phyloP scores from a whole-genome alignment of 257 asterid genomes.

The Lavandula angustifolia region DNA sequence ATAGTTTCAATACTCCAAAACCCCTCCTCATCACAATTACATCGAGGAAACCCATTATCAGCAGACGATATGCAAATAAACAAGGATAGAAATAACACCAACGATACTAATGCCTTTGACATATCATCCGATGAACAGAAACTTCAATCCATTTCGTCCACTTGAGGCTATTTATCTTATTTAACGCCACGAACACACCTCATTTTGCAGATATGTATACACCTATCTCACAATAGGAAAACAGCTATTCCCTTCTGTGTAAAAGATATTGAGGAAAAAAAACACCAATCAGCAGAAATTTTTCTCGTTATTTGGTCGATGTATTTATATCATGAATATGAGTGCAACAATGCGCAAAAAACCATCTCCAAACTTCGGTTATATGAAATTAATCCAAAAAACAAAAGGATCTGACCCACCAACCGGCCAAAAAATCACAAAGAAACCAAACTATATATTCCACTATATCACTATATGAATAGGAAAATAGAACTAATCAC shows the following conservation, averaged over 20 bases:
- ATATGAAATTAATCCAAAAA: constrained; percentile 19
- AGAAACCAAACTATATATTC: constrained; percentile 18
- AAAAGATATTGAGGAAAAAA: constrained; percentile 26
- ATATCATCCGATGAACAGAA: constrained; percentile 50
- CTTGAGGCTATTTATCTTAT: background rate
- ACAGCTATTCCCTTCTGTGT: constrained; percentile 30
- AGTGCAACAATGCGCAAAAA: constrained; percentile 11
- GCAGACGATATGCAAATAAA: constrained; percentile 45
- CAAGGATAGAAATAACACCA: constrained; percentile 47
- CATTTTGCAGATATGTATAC: constrained; percentile 20
- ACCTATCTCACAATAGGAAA: constrained; percentile 8
- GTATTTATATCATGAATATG: constrained; percentile 11
- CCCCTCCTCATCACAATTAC: constrained; percentile 82
- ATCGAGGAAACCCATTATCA: constrained; percentile 48
- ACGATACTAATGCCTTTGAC: constrained; percentile 51
- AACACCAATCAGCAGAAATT: constrained; percentile 9
- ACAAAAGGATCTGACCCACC: constrained; percentile 36
- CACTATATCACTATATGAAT: constrained; percentile 15
- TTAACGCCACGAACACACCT: constrained; percentile 23
- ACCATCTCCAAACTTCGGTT: constrained; percentile 2
- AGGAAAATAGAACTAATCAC: constrained; percentile 28
- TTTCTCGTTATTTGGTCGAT: constrained; percentile 1
- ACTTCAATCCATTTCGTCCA: constrained; percentile 38
- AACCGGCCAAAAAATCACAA: constrained; percentile 27
- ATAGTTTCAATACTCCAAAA: constrained; percentile 71